Evolutionary conservation across 345 rosid genomes (phyloP).

Genomic region (Bruguiera sexangula): DNA sequence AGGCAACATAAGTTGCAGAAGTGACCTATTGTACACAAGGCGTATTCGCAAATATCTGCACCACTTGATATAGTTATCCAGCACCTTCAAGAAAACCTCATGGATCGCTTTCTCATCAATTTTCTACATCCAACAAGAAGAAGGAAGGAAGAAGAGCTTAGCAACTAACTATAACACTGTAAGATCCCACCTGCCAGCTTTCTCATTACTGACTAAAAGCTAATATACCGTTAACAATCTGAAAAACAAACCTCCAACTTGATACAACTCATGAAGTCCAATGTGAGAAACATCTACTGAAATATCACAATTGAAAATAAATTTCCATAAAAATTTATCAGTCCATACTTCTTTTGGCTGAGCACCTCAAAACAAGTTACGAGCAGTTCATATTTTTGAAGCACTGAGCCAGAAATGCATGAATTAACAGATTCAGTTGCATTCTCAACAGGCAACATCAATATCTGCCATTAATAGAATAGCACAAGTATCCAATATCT

Average conservation of each 20-base stretch:
- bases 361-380: not conserved
- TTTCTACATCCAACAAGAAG: slow-evolving; percentile 45
- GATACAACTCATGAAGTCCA: not conserved
- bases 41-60: slow-evolving; percentile 87
- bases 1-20: slow-evolving; percentile 19
- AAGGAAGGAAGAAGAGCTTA: not conserved
- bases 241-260: not conserved
- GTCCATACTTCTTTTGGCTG: not conserved
- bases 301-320: no score
- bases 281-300: not conserved
- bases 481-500: no score
- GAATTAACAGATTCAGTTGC: not conserved
- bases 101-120: slow-evolving; percentile 93
- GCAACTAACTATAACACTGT: slow-evolving; percentile 6
- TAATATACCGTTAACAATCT: slow-evolving; percentile 9
- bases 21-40: slow-evolving; percentile 74
- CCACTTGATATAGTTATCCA: slow-evolving; percentile 96
- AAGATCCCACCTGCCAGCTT: not conserved
- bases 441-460: not conserved
- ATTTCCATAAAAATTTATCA: not conserved
- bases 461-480: no score
- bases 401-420: not conserved
- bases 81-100: slow-evolving; percentile 82
- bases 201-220: slow-evolving; percentile 3
- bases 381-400: not conserved